These are phyloP conservation scores for Eutypella sp. DNA, from an alignment of 2,329 filamentous ascomycete genomes.

Conservation along the genomic window DNA sequence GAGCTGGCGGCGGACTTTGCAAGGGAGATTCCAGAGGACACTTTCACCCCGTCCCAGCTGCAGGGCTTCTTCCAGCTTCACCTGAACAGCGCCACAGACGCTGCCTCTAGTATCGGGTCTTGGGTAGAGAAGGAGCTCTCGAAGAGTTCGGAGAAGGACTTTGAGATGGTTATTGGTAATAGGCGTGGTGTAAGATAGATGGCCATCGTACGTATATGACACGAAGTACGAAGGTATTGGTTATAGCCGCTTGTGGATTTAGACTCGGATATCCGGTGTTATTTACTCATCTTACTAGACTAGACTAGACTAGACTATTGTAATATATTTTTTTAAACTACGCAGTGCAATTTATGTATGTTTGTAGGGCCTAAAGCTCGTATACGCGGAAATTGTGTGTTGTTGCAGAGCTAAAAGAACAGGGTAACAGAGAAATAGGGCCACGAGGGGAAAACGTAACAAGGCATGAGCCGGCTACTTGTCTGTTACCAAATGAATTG, in stretches of 20 bases:
- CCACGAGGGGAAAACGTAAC: too few relatives aligned
- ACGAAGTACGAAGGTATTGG: background rate
- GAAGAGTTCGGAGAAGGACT: background rate
- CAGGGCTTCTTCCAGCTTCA: conserved; percentile 32
- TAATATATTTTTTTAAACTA: too few relatives aligned
- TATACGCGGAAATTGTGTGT: too few relatives aligned
- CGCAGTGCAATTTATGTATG: too few relatives aligned
- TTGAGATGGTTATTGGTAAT: background rate
- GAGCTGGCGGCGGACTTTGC: conserved; percentile 25
- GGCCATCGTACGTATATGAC: background rate
- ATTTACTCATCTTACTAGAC: background rate
- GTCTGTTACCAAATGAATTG: too few relatives aligned
- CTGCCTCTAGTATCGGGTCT: conserved; percentile 18
- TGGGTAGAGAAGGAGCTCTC: conserved; percentile 27
- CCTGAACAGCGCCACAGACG: conserved; percentile 25
- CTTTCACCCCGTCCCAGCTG: conserved; percentile 30
- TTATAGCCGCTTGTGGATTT: background rate
- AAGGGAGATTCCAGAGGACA: conserved; percentile 26
- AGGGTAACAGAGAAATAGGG: too few relatives aligned
- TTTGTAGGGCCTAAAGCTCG: too few relatives aligned
- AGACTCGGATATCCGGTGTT: too few relatives aligned
- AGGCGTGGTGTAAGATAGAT: background rate
- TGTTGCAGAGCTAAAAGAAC: too few relatives aligned
- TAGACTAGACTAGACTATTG: too few relatives aligned
- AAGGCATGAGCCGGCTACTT: too few relatives aligned